phyloP scores from a whole-genome alignment of 225 moss, liverwort and hornwort species.

The Thuidium tamariscinum region DNA sequence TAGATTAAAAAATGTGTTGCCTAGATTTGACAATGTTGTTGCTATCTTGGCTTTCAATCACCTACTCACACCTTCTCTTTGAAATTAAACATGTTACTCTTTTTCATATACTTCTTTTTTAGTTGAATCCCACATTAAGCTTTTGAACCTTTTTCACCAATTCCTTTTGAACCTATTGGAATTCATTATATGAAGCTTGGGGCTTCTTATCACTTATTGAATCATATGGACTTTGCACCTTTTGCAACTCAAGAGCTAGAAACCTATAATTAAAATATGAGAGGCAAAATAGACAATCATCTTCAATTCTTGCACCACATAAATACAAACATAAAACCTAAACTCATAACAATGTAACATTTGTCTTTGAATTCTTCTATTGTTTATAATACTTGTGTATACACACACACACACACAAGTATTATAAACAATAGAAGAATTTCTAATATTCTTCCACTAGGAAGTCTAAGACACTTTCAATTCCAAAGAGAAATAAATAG shows the following conservation, averaged over 20 bases:
- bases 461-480: background rate
- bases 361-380: no score
- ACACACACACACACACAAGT: background rate
- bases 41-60: conserved; percentile 48
- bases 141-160: conserved; percentile 50
- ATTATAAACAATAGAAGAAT: background rate
- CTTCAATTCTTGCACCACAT: background rate
- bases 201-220: conserved; percentile 65
- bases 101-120: conserved; percentile 41
- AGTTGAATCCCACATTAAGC: conserved; percentile 49
- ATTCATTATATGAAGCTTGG: conserved; percentile 53
- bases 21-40: conserved; percentile 9
- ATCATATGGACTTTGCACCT: no score
- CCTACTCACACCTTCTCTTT: conserved; percentile 34
- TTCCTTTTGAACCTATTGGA: conserved; percentile 16
- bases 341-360: no score
- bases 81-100: conserved; percentile 27
- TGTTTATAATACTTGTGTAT: no score
- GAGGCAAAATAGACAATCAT: background rate
- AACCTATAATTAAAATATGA: no score
- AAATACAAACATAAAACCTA: background rate
- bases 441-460: background rate
- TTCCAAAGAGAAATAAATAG: background rate
- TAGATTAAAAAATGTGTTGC: background rate
- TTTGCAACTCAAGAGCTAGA: no score